These are phyloP conservation scores for Cercophora newfieldiana DNA, from an alignment of 495 filamentous ascomycete genomes.

Conservation along the genomic window DNA sequence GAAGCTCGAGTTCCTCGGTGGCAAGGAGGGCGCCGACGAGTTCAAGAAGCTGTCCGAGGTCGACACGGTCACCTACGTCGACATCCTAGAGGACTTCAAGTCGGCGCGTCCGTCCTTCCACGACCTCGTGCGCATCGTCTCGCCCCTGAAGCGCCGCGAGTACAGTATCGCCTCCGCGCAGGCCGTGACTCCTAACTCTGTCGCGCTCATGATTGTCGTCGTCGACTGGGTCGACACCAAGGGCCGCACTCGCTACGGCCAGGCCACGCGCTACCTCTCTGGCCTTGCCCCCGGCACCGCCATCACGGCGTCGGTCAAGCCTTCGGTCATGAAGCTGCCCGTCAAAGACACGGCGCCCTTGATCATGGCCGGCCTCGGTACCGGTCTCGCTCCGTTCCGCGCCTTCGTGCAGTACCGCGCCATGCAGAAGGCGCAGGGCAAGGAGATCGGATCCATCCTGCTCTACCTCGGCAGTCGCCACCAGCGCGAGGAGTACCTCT, in stretches of 20 bases:
- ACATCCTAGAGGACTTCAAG: conserved; percentile 81
- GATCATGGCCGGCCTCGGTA: conserved; percentile 99
- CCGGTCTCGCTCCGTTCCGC: conserved; percentile 94
- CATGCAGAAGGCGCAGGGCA: conserved; percentile 92
- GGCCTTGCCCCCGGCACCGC: conserved; percentile 68
- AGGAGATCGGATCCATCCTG: conserved; percentile 88
- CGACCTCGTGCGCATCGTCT: conserved; percentile 85
- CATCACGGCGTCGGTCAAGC: conserved; percentile 90
- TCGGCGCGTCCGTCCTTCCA: conserved; percentile 89
- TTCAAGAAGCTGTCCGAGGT: conserved; percentile 95
- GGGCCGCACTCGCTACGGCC: conserved; percentile 87
- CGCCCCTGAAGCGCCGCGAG: conserved; percentile 91
- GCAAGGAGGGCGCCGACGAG: conserved; percentile 82
- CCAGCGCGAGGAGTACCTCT: conserved; percentile 97
- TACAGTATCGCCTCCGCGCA: conserved; percentile 98
- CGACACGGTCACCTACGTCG: conserved; percentile 89
- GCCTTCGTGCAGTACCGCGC: conserved; percentile 98
- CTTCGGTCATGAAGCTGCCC: conserved; percentile 95
- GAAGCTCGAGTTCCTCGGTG: conserved; percentile 71
- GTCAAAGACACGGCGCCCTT: conserved; percentile 80
- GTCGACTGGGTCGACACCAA: conserved; percentile 88
- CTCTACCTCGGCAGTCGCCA: conserved; percentile 96
- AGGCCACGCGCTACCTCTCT: conserved; percentile 86
- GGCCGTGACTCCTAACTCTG: conserved; percentile 80
- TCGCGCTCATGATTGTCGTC: conserved; percentile 96